Evolutionary conservation across 148 eudicot genomes (phyloP).

Genomic region (Persicaria maculosa): DNA sequence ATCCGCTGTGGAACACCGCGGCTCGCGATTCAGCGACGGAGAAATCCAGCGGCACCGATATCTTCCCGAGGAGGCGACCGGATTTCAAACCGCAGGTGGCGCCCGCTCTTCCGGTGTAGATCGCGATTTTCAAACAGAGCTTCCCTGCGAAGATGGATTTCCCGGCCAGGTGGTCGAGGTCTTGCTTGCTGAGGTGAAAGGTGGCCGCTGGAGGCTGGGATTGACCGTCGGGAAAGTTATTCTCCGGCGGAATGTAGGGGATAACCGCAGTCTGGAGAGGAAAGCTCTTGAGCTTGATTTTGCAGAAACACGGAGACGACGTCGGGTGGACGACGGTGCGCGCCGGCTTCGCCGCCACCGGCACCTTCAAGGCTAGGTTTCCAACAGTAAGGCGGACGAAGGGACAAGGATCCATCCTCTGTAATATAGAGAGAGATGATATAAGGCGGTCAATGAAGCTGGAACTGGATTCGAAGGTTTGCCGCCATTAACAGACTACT

Average conservation of each 20-base stretch:
- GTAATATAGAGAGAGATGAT: not conserved
- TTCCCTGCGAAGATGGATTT: conserved; percentile 4
- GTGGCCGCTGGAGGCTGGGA: conserved; percentile 26
- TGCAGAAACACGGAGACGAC: conserved; percentile 57
- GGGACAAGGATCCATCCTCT: conserved; percentile 71
- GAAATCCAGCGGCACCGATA: conserved; percentile 44
- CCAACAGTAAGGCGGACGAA: conserved; percentile 51
- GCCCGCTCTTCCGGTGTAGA: conserved; percentile 22
- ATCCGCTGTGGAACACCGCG: conserved; percentile 55
- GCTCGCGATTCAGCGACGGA: conserved; percentile 26
- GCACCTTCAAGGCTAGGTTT: conserved; percentile 46
- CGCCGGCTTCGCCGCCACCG: conserved; percentile 42
- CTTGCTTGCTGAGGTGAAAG: conserved; percentile 4
- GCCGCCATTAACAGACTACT: not conserved
- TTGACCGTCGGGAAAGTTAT: conserved; percentile 9
- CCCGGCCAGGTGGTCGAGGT: not conserved
- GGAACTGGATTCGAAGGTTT: not conserved
- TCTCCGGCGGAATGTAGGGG: conserved; percentile 31
- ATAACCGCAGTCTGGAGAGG: conserved; percentile 33
- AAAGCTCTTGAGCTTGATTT: conserved; percentile 51
- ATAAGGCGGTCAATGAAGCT: not conserved
- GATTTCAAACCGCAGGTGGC: conserved; percentile 24
- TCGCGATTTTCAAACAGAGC: conserved; percentile 10
- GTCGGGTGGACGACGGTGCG: conserved; percentile 46
- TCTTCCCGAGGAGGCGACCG: conserved; percentile 48